phyloP scores from a whole-genome alignment of 257 asterid genomes.

The Marsdenia floribunda region DNA sequence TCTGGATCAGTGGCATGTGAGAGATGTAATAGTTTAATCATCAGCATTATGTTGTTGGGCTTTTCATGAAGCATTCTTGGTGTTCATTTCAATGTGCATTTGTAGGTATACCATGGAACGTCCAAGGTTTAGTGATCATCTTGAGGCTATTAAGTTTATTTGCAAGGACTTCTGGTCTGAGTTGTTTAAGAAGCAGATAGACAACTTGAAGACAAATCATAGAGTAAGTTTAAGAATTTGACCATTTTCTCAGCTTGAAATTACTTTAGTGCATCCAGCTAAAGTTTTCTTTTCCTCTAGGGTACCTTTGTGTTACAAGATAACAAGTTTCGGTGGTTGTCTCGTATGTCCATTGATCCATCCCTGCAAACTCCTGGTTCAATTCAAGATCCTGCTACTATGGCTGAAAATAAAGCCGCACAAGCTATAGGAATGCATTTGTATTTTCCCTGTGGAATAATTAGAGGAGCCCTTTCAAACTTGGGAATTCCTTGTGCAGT shows the following conservation, averaged over 20 bases:
- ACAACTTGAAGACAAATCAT: slow-evolving; percentile 93
- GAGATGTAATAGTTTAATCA: neutral
- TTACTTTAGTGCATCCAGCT: neutral
- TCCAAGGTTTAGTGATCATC: slow-evolving; percentile 90
- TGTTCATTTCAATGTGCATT: slow-evolving; percentile 1
- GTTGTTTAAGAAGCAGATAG: slow-evolving; percentile 97
- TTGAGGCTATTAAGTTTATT: slow-evolving; percentile 93
- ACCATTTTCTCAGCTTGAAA: neutral
- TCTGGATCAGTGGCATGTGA: neutral
- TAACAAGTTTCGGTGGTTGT: slow-evolving; percentile 80
- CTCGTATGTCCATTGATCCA: slow-evolving; percentile 80
- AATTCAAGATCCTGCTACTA: slow-evolving; percentile 87
- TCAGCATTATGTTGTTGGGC: neutral
- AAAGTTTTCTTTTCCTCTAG: slow-evolving; percentile 30
- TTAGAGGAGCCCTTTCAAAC: slow-evolving; percentile 96
- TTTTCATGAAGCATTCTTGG: neutral
- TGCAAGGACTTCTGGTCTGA: slow-evolving; percentile 99
- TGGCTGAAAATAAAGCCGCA: slow-evolving; percentile 82
- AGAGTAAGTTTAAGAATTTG: slow-evolving; percentile 52
- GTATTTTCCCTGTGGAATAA: slow-evolving; percentile 95
- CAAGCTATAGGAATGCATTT: slow-evolving; percentile 95
- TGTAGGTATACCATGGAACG: slow-evolving; percentile 85
- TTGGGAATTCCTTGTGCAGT: slow-evolving; percentile 99
- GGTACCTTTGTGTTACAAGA: slow-evolving; percentile 99
- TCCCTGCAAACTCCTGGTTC: slow-evolving; percentile 58